These are phyloP conservation scores for Colletotrichum brevisporum DNA, from an alignment of 2,329 filamentous ascomycete genomes.

Conservation along the genomic window DNA sequence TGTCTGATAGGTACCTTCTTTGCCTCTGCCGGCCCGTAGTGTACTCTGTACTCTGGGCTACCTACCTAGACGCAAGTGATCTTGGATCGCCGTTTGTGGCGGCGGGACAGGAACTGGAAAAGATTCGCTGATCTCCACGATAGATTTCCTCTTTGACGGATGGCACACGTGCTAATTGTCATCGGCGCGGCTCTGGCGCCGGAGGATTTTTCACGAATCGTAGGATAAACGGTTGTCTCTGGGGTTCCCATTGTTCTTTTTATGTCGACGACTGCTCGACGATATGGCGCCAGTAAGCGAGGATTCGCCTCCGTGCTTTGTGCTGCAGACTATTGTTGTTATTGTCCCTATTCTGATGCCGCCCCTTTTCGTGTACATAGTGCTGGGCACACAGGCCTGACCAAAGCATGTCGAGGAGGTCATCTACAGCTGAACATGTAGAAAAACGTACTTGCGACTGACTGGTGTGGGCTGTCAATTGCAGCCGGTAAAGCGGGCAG, in stretches of 20 bases:
- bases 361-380: no score
- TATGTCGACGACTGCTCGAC: no score
- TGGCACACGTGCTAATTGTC: conserved; percentile 18
- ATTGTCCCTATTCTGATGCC: no score
- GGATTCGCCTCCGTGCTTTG: not conserved
- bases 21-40: no score
- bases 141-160: conserved; percentile 16
- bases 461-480: conserved; percentile 7
- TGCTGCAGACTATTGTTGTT: not conserved
- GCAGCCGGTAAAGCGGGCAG: conserved; percentile 16
- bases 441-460: no score
- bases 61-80: not conserved
- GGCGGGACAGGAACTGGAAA: conserved; percentile 18
- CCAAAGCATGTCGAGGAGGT: no score
- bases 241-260: not conserved
- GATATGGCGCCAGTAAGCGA: no score
- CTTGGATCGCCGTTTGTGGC: not conserved
- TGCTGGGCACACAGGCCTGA: no score
- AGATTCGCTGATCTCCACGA: not conserved
- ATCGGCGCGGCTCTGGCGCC: conserved; percentile 10
- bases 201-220: not conserved
- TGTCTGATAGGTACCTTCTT: no score
- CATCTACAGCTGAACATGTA: no score
- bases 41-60: no score
- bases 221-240: not conserved